Conservation (phyloP, 169 alveolate species). For the Plasmodium ovale region DNA sequence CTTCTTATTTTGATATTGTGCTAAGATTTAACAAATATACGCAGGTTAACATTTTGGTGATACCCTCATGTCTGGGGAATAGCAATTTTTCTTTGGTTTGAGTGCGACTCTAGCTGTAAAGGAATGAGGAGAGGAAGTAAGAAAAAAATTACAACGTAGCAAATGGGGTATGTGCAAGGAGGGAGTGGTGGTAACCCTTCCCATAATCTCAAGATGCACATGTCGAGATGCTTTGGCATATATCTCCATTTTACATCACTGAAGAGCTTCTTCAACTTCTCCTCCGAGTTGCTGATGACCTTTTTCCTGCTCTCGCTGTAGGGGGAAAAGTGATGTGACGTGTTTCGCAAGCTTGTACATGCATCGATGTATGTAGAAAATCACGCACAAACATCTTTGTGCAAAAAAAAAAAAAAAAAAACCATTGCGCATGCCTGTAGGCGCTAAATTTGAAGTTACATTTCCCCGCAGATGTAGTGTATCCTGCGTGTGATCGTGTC, state of each 20-base stretch:
- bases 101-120: conserved; percentile 37
- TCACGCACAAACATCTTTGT: too few relatives aligned
- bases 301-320: conserved; percentile 66
- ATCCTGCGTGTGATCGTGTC: conserved; percentile 57
- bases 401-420: neutral
- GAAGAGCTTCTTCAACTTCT: conserved; percentile 56
- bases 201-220: neutral
- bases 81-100: conserved; percentile 64
- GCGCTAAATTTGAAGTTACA: conserved; percentile 8
- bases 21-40: too few relatives aligned
- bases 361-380: too few relatives aligned
- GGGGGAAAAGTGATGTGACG: neutral
- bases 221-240: neutral
- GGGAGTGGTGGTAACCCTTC: neutral
- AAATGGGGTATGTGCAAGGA: neutral
- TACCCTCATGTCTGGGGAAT: conserved; percentile 21
- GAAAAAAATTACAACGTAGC: neutral
- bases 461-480: conserved; percentile 57
- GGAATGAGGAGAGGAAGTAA: neutral
- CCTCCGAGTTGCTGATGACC: conserved; percentile 58
- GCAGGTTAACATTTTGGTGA: too few relatives aligned
- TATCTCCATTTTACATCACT: conserved; percentile 40
- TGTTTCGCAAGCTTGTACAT: neutral
- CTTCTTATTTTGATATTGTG: too few relatives aligned
- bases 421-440: neutral